phyloP scores from a whole-genome alignment of 345 rosid species.

The Melastoma malabathricum region DNA sequence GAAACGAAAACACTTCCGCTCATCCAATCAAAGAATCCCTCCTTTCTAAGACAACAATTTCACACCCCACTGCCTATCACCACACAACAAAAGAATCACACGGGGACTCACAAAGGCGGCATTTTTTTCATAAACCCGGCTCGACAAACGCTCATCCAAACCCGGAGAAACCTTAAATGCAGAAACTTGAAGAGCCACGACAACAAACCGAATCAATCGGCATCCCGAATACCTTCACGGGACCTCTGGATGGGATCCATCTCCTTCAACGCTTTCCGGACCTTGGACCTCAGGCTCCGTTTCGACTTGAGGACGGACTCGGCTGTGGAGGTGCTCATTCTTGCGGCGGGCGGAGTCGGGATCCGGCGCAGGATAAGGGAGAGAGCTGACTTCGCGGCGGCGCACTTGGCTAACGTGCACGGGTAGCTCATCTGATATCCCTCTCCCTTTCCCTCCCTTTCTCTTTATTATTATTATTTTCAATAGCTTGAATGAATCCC shows the following conservation, averaged over 20 bases:
- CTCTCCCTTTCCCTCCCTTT: neutral
- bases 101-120: no score
- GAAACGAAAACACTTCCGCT: neutral
- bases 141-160: neutral
- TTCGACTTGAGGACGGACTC: conserved; percentile 57
- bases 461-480: no score
- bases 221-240: conserved; percentile 36
- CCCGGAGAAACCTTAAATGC: neutral
- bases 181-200: neutral
- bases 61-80: neutral
- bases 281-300: conserved; percentile 44
- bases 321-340: conserved; percentile 14
- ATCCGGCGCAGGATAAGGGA: conserved; percentile 2
- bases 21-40: neutral
- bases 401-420: conserved; percentile 2
- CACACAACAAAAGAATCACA: neutral
- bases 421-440: conserved; percentile 2
- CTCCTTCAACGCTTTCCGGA: conserved; percentile 59
- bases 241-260: conserved; percentile 69
- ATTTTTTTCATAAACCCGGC: no score
- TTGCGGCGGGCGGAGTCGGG: conserved; percentile 1
- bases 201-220: neutral
- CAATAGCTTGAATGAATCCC: no score
- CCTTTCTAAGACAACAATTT: neutral
- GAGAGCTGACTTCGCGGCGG: conserved; percentile 1